Evolutionary conservation across 495 filamentous ascomycete genomes (phyloP), one percentile per base, ranked within the genome.

Genomic region (Tuber aestivum): DNA sequence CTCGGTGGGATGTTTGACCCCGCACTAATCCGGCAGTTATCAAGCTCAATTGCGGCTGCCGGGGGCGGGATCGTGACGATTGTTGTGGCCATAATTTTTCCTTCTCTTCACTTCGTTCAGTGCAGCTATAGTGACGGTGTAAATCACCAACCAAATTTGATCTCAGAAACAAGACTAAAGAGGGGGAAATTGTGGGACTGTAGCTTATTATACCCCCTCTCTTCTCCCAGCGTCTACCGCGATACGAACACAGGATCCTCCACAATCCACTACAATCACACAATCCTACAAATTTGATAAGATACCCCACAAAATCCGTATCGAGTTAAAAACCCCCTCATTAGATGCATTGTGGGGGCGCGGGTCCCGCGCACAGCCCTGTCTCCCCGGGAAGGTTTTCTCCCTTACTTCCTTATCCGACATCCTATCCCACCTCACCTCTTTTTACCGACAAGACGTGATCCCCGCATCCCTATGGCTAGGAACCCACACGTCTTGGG

Each of bases 241-340:
- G 40, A 70, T 56, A 56, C 56, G 72, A 56, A 73, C 37, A 61
- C 20, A 8, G 72, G 44, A 73, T 37, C 41, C 38, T 73, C 21
- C 27, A 65, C 12, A 65, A 61, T 32, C 27, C n/a, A 27, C n/a
- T 32, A 61, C 50, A 61, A 65, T 32, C 20, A 14, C 8, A 27
- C n/a, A 61, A 14, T 27, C 27, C 27, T 35, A 1, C 27, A 35
- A 35, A 65, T 14, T 5, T 6, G 6, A 12, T 18, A 65, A 18
- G 16, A 38, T 38, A 73, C 40, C 42, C 72, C 27, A 20, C 44
- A 73, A 61, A 56, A n/a, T 12, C 40, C 23, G 6, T 21, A 69
- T 32, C 9, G 40, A 70, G 56, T n/a, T 37, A 70, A 73, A 70
- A 32, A 37, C 16, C 12, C 37, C 18, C 32, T 38, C n/a, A n/a